phyloP scores from a whole-genome alignment of 495 filamentous ascomycete species.

The Lasiosphaeriaceae sp. region DNA sequence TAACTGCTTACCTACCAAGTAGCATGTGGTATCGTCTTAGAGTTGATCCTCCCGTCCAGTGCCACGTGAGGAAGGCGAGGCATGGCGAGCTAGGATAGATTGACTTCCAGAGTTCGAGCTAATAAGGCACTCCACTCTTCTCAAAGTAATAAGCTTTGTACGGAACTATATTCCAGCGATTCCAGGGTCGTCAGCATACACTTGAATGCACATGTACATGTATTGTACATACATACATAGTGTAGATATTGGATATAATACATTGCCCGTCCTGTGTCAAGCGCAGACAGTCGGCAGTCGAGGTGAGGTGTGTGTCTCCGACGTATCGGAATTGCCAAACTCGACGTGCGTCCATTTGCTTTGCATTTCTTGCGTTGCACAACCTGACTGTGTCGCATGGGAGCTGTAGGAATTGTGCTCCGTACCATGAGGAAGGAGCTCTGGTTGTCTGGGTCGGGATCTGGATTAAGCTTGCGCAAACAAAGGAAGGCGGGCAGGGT shows the following conservation, averaged over 20 bases:
- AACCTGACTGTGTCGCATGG: background rate
- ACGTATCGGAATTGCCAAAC: slow-evolving; percentile 6
- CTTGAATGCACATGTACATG: no score
- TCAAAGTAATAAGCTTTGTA: no score
- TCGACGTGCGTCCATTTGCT: background rate
- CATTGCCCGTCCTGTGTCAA: no score
- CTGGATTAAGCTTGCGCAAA: no score
- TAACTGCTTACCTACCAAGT: no score
- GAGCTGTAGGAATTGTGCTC: background rate
- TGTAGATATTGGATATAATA: no score
- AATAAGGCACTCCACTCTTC: background rate
- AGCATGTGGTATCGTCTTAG: background rate
- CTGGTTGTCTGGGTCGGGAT: no score
- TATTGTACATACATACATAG: no score
- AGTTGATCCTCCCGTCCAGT: background rate
- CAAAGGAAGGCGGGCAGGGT: no score
- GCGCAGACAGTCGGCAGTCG: background rate
- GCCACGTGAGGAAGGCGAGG: background rate
- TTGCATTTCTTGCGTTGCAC: background rate
- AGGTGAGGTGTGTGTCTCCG: background rate
- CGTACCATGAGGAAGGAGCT: no score
- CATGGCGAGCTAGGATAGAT: slow-evolving; percentile 1
- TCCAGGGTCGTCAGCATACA: no score
- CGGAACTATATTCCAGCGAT: no score
- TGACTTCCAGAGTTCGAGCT: background rate